Conservation (phyloP, 1,284 basidiomycete species). For the Ustilago xerochloae region DNA sequence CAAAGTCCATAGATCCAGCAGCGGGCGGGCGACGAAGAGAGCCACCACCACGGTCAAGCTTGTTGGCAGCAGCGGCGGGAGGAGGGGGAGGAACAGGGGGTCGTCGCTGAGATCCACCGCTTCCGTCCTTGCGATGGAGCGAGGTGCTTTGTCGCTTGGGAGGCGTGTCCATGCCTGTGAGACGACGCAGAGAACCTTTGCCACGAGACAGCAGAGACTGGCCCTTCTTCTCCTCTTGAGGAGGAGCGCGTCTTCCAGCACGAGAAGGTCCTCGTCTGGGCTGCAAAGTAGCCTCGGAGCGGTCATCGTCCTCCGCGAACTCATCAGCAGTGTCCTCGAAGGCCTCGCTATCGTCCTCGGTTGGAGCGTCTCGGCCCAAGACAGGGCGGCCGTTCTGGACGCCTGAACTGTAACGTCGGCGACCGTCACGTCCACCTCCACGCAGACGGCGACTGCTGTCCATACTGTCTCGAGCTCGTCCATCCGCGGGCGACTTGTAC, state of each 20-base stretch:
- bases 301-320: constrained; percentile 31
- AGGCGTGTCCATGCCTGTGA: constrained; percentile 25
- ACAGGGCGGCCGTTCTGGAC: constrained; percentile 30
- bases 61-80: neutral
- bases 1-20: constrained; percentile 48
- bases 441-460: constrained; percentile 20
- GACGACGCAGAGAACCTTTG: constrained; percentile 36
- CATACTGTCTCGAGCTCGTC: constrained; percentile 1
- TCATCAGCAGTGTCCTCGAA: constrained; percentile 42
- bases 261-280: constrained; percentile 25
- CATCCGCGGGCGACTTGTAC: constrained; percentile 18
- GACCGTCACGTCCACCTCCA: constrained; percentile 36
- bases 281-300: constrained; percentile 36
- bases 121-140: constrained; percentile 28
- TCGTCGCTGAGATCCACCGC: neutral
- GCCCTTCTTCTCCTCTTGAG: constrained; percentile 8
- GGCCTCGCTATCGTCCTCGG: constrained; percentile 29
- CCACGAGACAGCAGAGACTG: constrained; percentile 28
- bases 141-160: constrained; percentile 18
- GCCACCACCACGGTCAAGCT: constrained; percentile 8
- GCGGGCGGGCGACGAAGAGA: constrained; percentile 30
- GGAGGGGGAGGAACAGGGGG: constrained; percentile 5
- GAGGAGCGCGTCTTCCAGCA: constrained; percentile 12
- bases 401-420: constrained; percentile 43
- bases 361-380: constrained; percentile 20